Base-by-base conservation (phyloP, 805 yeast species). In the Tanozyma kutaoensis region DNA sequence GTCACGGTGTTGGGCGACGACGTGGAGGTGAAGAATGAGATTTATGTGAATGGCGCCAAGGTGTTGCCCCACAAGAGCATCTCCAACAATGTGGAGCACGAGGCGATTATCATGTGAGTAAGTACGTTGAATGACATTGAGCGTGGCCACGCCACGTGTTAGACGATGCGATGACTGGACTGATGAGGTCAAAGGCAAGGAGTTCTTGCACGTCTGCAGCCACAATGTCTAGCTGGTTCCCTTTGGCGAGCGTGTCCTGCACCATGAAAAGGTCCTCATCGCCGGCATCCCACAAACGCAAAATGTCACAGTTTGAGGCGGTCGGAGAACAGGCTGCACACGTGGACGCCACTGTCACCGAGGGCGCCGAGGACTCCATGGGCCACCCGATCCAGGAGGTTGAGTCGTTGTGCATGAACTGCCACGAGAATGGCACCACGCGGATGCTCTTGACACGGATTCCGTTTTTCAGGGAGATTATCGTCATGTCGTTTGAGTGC, bases 41-140 rank as follows among this genome's bases (percentile, higher is more conserved):
- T 91, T 56, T 91, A 91, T 72, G 93, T 91, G 48, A 91, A 91
- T 62, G 99, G 99, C 62, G 99, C 96, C 64, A 85, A 91, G 59
- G 96, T 91, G 42, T 75, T 91, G 54, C 99, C 99, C 43, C 98
- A 91, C 75, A 91, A 91, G 72, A 69, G 95, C 36, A 88, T 91
- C 58, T 78, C 94, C 39, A 71, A 85, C 42, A 91, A 91, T 58
- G 95, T 91, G 57, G 97, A 93, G 72, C 76, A 79, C 62, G 97
- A 94, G 54, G 79, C 94, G 49, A 91, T 91, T 69, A 91, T 91
- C 64, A 91, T 91, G 99, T 91, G n/a, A n/a, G n/a, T n/a, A n/a
- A n/a, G n/a, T n/a, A n/a, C n/a, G n/a, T n/a, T n/a, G n/a, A n/a
- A n/a, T n/a, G n/a, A n/a, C n/a, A n/a, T n/a, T n/a, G n/a, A n/a